Evolutionary conservation across 768 basidiomycete genomes (phyloP).

Genomic region (Sporobolomyces pararoseus): DNA sequence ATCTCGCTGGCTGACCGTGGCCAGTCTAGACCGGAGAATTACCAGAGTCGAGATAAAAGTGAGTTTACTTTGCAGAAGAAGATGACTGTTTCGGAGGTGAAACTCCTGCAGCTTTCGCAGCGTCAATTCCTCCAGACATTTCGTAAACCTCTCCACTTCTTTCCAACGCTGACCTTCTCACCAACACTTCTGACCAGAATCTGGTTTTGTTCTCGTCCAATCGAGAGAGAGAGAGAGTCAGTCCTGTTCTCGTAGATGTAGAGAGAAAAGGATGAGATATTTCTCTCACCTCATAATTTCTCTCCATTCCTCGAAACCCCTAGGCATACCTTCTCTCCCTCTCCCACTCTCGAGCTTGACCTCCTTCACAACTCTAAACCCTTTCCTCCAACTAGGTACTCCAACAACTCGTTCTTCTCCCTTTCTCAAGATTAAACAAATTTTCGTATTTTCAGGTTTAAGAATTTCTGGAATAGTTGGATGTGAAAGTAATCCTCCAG

Average conservation of each 20-base stretch:
- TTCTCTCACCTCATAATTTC: conserved; percentile 61
- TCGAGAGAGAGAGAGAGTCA: neutral
- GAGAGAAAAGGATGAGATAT: neutral
- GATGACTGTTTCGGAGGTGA: neutral
- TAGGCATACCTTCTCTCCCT: conserved; percentile 64
- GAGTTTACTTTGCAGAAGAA: neutral
- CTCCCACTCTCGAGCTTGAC: conserved; percentile 51
- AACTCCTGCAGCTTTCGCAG: conserved; percentile 6
- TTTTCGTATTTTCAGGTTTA: conserved; percentile 58
- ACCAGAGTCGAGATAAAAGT: neutral
- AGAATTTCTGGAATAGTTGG: conserved; percentile 56
- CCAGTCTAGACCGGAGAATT: too few species aligned
- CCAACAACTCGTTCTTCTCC: conserved; percentile 54
- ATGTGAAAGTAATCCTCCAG: conserved; percentile 72
- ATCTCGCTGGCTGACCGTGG: too few species aligned
- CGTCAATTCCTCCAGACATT: conserved; percentile 13
- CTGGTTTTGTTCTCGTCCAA: conserved; percentile 7
- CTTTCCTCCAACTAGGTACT: conserved; percentile 59
- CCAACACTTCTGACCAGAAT: conserved; percentile 73
- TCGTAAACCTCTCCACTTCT: conserved; percentile 60
- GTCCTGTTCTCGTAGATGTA: neutral
- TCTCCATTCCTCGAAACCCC: conserved; percentile 71
- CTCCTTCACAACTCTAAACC: conserved; percentile 53
- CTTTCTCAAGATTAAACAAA: conserved; percentile 61
- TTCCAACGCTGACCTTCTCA: conserved; percentile 58